Evolutionary conservation across 1,139 yeast genomes (phyloP).

Genomic region (Protomyces lactucae-debilis): DNA sequence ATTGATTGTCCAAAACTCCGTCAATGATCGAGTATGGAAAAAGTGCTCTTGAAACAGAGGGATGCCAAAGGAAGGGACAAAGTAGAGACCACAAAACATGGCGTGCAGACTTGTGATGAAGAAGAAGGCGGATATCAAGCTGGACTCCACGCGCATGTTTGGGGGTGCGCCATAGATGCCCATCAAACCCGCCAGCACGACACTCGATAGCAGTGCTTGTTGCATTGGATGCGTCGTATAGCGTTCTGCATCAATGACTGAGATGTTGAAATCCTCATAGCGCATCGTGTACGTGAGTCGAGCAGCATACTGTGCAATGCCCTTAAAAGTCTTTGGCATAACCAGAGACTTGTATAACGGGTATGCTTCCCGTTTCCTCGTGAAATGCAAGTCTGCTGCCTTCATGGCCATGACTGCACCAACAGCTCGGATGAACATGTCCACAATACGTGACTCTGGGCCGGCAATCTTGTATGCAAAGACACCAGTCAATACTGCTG

Average conservation of each 20-base stretch:
- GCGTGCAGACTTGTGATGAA: slow-evolving; percentile 19
- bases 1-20: slow-evolving; percentile 20
- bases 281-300: slow-evolving; percentile 21
- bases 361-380: neutral
- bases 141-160: slow-evolving; percentile 11
- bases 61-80: slow-evolving; percentile 8
- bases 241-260: slow-evolving; percentile 19
- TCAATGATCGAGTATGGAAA: neutral
- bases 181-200: slow-evolving; percentile 6
- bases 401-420: slow-evolving; percentile 17
- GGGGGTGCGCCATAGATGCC: slow-evolving; percentile 18
- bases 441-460: slow-evolving; percentile 18
- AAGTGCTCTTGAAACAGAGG: slow-evolving; percentile 23
- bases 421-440: neutral
- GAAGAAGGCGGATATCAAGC: slow-evolving; percentile 18
- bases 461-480: slow-evolving; percentile 1
- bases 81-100: slow-evolving; percentile 20
- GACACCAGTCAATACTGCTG: slow-evolving; percentile 8
- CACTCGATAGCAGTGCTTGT: slow-evolving; percentile 9
- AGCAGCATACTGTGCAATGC: slow-evolving; percentile 11
- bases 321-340: neutral
- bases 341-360: neutral
- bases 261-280: slow-evolving; percentile 23
- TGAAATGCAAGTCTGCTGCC: slow-evolving; percentile 11
- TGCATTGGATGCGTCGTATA: slow-evolving; percentile 24